Base-by-base conservation (phyloP, 257 asterid genomes). In the Solanum peruvianum region DNA sequence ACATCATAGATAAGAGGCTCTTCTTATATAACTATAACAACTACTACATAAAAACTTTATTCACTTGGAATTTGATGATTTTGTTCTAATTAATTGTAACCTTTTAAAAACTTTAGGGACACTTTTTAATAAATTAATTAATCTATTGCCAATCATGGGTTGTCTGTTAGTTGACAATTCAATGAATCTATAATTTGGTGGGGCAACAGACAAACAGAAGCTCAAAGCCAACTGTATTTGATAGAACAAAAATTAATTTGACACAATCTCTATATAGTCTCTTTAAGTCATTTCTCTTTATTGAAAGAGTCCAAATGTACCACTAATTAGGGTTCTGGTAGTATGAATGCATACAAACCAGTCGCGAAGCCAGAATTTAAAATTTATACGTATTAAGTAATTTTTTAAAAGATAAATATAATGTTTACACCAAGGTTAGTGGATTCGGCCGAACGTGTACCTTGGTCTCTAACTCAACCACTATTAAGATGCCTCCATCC, bases 121-220 rank as follows among this genome's bases (percentile, higher is more conserved):
- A 78, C 80, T 52, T 87, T 72, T 11, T 47, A 20, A 62, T 37
- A 37, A 52, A 52, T 52, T 2, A 60, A 75, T 29, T 29, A 7
- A 69, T 86, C 58, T 84, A 80, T 71, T 88, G 62, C 75, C 91
- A 93, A 93, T 91, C 94, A 92, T 91, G 96, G 91, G 90, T 89
- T 91, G 92, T 90, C 92, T 92, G 91, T 87, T 90, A 89, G 91
- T 87, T 90, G 89, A 84, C 66, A 84, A 45, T 87, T 85, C 90
- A 88, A 93, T 90, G 91, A 87, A 91, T 83, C 91, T 89, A 91
- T 52, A 62, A 90, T 89, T 92, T 82, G 90, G 95, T 92, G 89
- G 98, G 95, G 87, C 91, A 92, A 73, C 92, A 90, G 97, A 92
- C 96, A 93, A 90, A 91, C 87, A 82, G 92, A 90, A 92, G 90